Percentiles rank a stretch among this genome's conserved stretches.
Conservation (phyloP, 2,329 filamentous ascomycete species). For the Triangularia setosa region DNA sequence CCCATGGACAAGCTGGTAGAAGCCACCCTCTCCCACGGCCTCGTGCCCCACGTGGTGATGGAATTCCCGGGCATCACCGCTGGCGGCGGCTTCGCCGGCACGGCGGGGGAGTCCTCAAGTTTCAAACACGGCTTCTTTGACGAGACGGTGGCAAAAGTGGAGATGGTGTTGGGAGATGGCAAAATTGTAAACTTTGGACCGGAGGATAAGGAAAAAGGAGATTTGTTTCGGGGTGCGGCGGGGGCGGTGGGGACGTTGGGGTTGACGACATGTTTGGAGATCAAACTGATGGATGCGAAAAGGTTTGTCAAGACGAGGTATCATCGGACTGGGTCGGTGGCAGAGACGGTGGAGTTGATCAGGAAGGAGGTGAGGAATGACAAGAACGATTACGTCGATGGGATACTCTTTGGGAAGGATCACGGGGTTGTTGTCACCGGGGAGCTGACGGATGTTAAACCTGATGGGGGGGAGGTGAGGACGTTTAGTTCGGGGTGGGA, state of each 20-base stretch:
- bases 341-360: constrained; percentile 47
- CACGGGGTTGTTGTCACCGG: constrained; percentile 67
- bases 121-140: constrained; percentile 72
- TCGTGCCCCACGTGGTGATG: constrained; percentile 70
- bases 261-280: constrained; percentile 62
- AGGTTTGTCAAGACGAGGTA: constrained; percentile 62
- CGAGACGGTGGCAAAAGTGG: constrained; percentile 57
- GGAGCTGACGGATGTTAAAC: constrained; percentile 52
- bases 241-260: constrained; percentile 67
- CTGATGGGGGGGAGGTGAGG: constrained; percentile 40
- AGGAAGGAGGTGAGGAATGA: constrained; percentile 41
- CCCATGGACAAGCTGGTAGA: constrained; percentile 69
- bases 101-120: constrained; percentile 65
- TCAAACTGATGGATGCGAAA: constrained; percentile 58
- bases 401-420: constrained; percentile 60
- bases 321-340: constrained; percentile 47
- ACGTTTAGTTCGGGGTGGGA: constrained; percentile 57
- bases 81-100: constrained; percentile 68
- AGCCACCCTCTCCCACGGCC: constrained; percentile 58
- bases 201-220: constrained; percentile 33
- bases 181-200: constrained; percentile 50
- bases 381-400: constrained; percentile 67
- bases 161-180: constrained; percentile 67
- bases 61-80: constrained; percentile 74
- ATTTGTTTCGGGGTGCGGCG: constrained; percentile 63